Base-by-base conservation (phyloP, 768 basidiomycete genomes). In the Mycena haematopus region DNA sequence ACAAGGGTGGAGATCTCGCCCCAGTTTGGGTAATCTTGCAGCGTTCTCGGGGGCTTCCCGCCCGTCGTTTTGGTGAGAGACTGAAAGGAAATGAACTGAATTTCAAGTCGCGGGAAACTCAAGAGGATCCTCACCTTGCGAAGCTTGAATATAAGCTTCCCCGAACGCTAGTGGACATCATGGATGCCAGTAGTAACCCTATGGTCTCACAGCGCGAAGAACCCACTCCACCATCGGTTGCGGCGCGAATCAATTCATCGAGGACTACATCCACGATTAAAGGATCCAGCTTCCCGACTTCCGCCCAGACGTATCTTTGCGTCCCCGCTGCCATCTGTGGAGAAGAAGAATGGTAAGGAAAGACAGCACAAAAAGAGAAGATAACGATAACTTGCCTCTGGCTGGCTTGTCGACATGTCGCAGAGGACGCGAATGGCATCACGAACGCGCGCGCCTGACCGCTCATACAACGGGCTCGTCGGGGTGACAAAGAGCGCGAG, bases 391-490 rank as follows among this genome's bases (percentile, higher is more conserved):
- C 76, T 52, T 68, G 92, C 95, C 77, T 90, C 86, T n/a, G 85
- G 78, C 67, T 91, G 91, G 6, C 81, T 75, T 14, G 90, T 79
- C 8, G 92, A 91, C 40, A 93, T 72, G 45, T 93, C 90, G 46
- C 93, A 84, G 42, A 96, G 74, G 2, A 86, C 81, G n/a, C 93
- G 85, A 51, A 96, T 80, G 65, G 90, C 90, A 68, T 95, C 93
- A 15, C 92, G 85, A 22, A 96, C 77, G 65, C 88, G 83, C 13
- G 90, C 86, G 10, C 87, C 89, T 1, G 90, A 88, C 29, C 86
- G 84, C 56, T 92, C 90, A 60, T 85, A 91, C 33, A 90, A 77
- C n/a, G 82, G 70, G 65, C 82, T 82, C 2, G 87, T 84, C 1
- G 93, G 88, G 67, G 89, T 89, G 27, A 84, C 83, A 65, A 92